Base-by-base conservation (phyloP, 75 land plant species). In the Picea glauca region DNA sequence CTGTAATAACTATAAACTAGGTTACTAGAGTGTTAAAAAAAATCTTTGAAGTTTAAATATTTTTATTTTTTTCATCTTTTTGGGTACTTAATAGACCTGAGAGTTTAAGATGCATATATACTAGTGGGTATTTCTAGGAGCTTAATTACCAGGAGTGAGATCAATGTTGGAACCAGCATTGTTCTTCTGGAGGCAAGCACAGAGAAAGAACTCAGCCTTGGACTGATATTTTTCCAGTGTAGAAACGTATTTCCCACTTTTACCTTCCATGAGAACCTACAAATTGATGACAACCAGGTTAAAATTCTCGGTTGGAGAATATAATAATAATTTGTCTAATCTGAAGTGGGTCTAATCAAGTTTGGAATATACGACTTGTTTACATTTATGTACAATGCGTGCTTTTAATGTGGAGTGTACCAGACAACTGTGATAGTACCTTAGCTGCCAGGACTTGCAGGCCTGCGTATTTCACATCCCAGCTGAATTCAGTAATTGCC, bases 391-490 rank as follows among this genome's bases (percentile, higher is more conserved):
- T 62, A 63, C 67, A 65, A 62, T 13, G 70, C 18, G 11, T n/a
- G 26, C 1, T n/a, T 26, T 26, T 63, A n/a, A 8, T 18, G 26
- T 2, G 65, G 8, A n/a, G 26, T n/a, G 65, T 63, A n/a, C 21
- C 12, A 8, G 20, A n/a, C 21, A 17, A 26, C 21, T 7, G 26
- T n/a, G 20, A 63, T 3, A 63, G 65, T 63, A 89, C 90, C 90
- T 88, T 88, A 43, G 91, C 72, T n/a, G 83, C 90, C 5, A 88
- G 84, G 62, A 85, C 82, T 78, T 90, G 90, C 26, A 88, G 77
- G 31, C 91, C 91, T 43, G 91, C 91, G 74, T 81, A 91, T 54
- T 91, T 91, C 20, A 88, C 83, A 75, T 91, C 90, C 91, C 93
- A 88, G 78, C 87, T 82, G 73, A 91, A 91, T 75, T 91, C 88